Evolutionary conservation across 352 stramenopile genomes (phyloP).

Genomic region (Pythium phragmiticola): DNA sequence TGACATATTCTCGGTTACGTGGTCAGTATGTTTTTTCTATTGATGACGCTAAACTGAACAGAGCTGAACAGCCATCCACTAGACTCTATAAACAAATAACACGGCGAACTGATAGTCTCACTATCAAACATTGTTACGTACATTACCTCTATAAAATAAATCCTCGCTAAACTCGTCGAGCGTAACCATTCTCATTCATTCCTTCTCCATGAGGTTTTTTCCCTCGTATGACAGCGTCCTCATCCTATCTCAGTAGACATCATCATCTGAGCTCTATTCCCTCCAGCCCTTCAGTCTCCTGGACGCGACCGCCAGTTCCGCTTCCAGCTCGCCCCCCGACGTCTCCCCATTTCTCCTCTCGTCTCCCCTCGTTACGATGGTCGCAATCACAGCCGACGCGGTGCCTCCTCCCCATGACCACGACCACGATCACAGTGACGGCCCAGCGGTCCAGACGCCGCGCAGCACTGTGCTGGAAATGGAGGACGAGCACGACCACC

Average conservation of each 20-base stretch:
- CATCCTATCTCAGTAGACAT: slow-evolving; percentile 19
- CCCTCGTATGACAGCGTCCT: not conserved
- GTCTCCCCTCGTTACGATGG: slow-evolving; percentile 3
- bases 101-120: too few species aligned
- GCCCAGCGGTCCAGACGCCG: slow-evolving; percentile 4
- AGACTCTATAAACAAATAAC: too few species aligned
- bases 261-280: not conserved
- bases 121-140: too few species aligned
- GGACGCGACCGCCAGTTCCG: not conserved
- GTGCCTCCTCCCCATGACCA: slow-evolving; percentile 6
- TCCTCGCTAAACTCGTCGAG: not conserved
- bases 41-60: too few species aligned
- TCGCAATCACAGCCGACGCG: slow-evolving; percentile 14
- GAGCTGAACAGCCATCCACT: too few species aligned
- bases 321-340: not conserved
- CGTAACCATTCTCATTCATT: not conserved
- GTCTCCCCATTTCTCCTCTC: not conserved
- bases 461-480: slow-evolving; percentile 17
- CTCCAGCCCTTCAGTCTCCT: not conserved
- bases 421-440: slow-evolving; percentile 14
- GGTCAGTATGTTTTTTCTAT: too few species aligned
- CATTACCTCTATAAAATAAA: not conserved
- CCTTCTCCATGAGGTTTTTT: slow-evolving; percentile 8
- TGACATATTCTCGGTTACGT: too few species aligned
- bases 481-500: slow-evolving; percentile 11